phyloP scores from a whole-genome alignment of 176 grass and related monocot species.

The Urochloa ruziziensis region DNA sequence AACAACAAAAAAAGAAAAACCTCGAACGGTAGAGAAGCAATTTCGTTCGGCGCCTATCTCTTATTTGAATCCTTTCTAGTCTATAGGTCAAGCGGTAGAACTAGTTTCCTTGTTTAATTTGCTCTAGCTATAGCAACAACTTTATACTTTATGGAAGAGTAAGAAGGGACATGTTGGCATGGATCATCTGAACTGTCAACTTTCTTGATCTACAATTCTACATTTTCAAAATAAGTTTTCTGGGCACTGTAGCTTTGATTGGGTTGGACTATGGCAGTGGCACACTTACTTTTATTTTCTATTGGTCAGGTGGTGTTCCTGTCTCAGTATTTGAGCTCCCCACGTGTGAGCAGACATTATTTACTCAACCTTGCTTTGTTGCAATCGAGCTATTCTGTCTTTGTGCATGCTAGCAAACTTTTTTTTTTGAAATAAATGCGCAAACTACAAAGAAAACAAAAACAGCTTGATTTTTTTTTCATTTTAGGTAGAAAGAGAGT shows the following conservation, averaged over 20 bases:
- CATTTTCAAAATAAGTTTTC: background rate
- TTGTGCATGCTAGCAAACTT: background rate
- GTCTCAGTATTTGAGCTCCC: background rate
- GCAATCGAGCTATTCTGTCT: background rate
- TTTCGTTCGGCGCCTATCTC: background rate
- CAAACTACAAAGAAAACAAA: background rate
- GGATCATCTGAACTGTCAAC: background rate
- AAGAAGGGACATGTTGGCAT: constrained; percentile 4
- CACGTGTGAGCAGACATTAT: background rate
- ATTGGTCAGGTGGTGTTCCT: background rate
- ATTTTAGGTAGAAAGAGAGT: too few relatives aligned
- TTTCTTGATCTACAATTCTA: background rate
- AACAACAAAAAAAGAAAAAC: too few relatives aligned
- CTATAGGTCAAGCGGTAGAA: background rate
- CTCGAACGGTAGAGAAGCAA: background rate
- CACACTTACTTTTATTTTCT: background rate
- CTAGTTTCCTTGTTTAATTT: background rate
- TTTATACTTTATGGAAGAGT: background rate
- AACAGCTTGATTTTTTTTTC: background rate
- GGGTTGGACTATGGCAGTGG: too few relatives aligned
- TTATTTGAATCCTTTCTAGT: background rate
- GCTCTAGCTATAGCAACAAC: background rate
- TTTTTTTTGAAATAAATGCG: too few relatives aligned
- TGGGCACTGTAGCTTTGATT: background rate
- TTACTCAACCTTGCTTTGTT: constrained; percentile 16